Percentiles rank a stretch among this genome's conserved stretches.
These are phyloP conservation scores for Aspergillus sclerotioniger DNA, from an alignment of 495 filamentous ascomycete species.

Conservation along the genomic window DNA sequence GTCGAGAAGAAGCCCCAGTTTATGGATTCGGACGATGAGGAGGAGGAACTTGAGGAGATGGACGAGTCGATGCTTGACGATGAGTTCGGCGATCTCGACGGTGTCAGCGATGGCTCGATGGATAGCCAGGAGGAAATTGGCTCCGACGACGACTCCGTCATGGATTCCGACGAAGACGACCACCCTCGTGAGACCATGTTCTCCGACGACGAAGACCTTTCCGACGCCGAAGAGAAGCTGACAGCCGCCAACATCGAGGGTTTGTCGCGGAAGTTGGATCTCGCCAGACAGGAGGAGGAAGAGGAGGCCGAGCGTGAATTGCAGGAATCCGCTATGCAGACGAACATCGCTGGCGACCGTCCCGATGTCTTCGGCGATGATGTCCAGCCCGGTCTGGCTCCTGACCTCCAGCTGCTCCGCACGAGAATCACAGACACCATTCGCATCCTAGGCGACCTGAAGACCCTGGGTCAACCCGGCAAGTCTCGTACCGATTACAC, in stretches of 20 bases:
- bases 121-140: constrained; percentile 49
- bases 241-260: constrained; percentile 97
- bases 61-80: constrained; percentile 42
- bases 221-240: constrained; percentile 83
- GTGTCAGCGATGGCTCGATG: constrained; percentile 45
- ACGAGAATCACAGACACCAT: constrained; percentile 91
- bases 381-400: constrained; percentile 62
- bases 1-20: constrained; percentile 36
- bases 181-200: constrained; percentile 65
- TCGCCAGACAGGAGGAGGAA: constrained; percentile 63
- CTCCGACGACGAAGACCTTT: constrained; percentile 91
- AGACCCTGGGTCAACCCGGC: constrained; percentile 71
- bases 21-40: constrained; percentile 44
- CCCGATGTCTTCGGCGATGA: constrained; percentile 67
- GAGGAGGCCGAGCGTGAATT: constrained; percentile 65
- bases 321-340: constrained; percentile 86
- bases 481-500: constrained; percentile 86
- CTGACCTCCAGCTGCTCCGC: constrained; percentile 85
- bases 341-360: constrained; percentile 85
- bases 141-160: constrained; percentile 63
- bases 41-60: constrained; percentile 22
- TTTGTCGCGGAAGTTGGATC: constrained; percentile 76
- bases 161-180: constrained; percentile 71
- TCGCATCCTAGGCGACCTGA: constrained; percentile 84
- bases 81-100: constrained; percentile 54